Evolutionary conservation across 306 rosid species (phyloP).

Genomic region (Potentilla sterilis): DNA sequence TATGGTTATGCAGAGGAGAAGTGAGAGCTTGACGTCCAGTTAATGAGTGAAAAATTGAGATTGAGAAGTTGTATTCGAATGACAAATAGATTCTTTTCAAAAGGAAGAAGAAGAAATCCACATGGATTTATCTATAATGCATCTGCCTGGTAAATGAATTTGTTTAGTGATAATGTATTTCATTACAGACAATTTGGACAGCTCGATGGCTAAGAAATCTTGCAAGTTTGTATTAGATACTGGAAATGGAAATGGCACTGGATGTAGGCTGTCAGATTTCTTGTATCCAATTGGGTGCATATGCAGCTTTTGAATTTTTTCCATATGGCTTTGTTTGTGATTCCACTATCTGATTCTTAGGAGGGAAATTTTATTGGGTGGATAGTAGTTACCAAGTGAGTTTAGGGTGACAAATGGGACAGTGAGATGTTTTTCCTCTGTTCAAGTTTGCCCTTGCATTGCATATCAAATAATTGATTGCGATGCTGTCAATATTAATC

Average conservation of each 20-base stretch:
- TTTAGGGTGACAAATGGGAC: not conserved
- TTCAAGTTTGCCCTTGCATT: not conserved
- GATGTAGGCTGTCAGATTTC: not conserved
- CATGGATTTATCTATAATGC: not conserved
- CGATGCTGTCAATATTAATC: not conserved
- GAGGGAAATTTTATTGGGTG: not conserved
- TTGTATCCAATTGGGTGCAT: not conserved
- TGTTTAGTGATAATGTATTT: not conserved
- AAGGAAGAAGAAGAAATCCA: not conserved
- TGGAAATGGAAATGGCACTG: not conserved
- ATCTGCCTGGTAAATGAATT: not conserved
- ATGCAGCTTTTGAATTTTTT: not conserved
- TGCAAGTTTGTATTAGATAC: not conserved
- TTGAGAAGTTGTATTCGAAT: not conserved
- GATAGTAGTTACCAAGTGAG: not conserved
- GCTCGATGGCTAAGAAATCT: not conserved
- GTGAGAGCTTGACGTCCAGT: not conserved
- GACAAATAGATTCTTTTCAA: not conserved
- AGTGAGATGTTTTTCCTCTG: not conserved
- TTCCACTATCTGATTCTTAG: not conserved
- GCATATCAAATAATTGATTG: not conserved
- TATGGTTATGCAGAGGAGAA: not conserved
- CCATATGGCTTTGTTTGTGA: not conserved
- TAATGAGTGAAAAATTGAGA: not conserved
- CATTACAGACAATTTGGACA: not conserved